Evolutionary conservation across 2,329 filamentous ascomycete genomes (phyloP).

Genomic region (Beauveria asiatica): DNA sequence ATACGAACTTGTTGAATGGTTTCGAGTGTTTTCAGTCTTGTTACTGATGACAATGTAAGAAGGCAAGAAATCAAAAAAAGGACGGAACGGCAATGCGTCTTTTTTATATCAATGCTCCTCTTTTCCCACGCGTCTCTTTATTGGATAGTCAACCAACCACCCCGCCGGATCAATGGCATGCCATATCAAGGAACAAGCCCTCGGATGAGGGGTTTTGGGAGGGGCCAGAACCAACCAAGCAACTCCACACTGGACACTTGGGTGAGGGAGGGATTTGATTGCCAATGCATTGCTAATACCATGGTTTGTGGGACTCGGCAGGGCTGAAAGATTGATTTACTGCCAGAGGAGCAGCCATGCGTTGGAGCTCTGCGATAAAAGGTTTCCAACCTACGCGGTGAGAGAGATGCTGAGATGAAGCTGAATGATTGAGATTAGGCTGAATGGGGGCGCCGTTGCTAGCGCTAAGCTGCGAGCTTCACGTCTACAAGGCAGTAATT

Average conservation of each 20-base stretch:
- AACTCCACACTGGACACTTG: background rate
- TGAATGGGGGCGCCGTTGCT: constrained; percentile 1
- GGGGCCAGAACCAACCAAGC: background rate
- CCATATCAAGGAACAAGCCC: background rate
- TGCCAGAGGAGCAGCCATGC: background rate
- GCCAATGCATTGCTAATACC: constrained; percentile 1
- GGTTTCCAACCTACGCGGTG: too few species aligned
- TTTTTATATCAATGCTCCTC: constrained; percentile 8
- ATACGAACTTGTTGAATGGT: constrained; percentile 1
- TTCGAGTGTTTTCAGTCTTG: background rate
- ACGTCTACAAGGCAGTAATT: background rate
- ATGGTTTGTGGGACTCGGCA: background rate
- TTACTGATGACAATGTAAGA: background rate
- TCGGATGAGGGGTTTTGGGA: constrained; percentile 7
- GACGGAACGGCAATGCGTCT: background rate
- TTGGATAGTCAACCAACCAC: background rate
- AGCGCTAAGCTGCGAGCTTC: background rate
- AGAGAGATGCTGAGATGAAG: background rate
- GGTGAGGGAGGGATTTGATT: background rate
- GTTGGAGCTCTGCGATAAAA: too few species aligned
- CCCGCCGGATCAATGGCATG: background rate
- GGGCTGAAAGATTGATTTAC: background rate
- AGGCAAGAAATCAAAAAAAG: background rate
- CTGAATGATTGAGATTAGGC: background rate
- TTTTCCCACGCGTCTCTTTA: background rate